These are phyloP conservation scores for Lactifluus echinatus DNA, from an alignment of 768 basidiomycete genomes.

Conservation along the genomic window DNA sequence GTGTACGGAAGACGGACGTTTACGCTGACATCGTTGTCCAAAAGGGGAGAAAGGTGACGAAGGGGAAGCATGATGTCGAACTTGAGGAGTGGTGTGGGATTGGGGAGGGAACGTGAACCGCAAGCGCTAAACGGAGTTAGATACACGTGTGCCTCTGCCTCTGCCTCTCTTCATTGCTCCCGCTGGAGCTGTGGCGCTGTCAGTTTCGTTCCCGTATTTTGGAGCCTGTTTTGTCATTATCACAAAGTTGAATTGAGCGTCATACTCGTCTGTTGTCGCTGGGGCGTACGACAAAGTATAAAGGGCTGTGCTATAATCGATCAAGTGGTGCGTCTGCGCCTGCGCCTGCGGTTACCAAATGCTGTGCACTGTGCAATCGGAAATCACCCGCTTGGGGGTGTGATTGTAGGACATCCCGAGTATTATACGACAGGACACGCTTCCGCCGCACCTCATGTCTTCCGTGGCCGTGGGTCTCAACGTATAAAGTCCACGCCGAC, in stretches of 20 bases:
- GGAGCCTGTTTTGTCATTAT: too few species aligned
- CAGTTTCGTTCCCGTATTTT: too few species aligned
- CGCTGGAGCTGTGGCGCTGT: too few species aligned
- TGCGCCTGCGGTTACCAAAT: slow-evolving; percentile 4
- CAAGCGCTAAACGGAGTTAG: too few species aligned
- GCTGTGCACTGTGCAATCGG: slow-evolving; percentile 9
- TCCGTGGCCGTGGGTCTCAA: not conserved
- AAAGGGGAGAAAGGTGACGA: slow-evolving; percentile 32
- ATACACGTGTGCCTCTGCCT: too few species aligned
- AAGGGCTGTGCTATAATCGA: not conserved
- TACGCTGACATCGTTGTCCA: slow-evolving; percentile 40
- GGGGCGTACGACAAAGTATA: too few species aligned
- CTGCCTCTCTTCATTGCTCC: not conserved
- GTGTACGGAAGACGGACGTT: slow-evolving; percentile 52
- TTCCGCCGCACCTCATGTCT: slow-evolving; percentile 12
- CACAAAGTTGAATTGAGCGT: too few species aligned
- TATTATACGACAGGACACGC: slow-evolving; percentile 2
- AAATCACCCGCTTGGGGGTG: not conserved
- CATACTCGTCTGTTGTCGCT: too few species aligned
- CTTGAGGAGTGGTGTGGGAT: slow-evolving; percentile 37
- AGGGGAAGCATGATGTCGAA: slow-evolving; percentile 20
- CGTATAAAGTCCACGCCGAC: slow-evolving; percentile 9
- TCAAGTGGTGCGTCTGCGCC: not conserved
- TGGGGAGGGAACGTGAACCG: not conserved
- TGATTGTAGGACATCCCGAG: not conserved